These are phyloP conservation scores for Acanthochlamys bracteata DNA, from an alignment of 106 monocot species.

Conservation along the genomic window DNA sequence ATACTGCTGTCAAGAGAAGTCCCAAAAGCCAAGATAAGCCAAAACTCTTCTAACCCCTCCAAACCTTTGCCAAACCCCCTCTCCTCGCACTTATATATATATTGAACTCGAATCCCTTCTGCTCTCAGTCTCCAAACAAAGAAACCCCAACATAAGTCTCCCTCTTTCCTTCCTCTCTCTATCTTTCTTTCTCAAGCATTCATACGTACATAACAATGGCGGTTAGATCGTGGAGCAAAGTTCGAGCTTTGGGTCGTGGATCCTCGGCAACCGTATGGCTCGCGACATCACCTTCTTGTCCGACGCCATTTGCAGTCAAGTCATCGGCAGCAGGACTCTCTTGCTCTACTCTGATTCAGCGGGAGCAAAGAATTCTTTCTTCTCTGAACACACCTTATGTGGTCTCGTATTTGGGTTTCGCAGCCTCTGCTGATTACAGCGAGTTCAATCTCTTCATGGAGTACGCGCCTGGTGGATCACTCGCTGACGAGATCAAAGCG, in stretches of 20 bases:
- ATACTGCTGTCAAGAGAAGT: too few relatives aligned
- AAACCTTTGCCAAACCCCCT: too few relatives aligned
- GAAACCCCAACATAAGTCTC: too few relatives aligned
- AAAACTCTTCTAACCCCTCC: too few relatives aligned
- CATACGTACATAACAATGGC: not conserved
- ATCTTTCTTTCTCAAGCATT: not conserved
- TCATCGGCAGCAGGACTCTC: constrained; percentile 5
- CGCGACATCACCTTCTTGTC: constrained; percentile 13
- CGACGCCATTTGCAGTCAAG: constrained; percentile 52
- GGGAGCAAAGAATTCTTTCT: constrained; percentile 44
- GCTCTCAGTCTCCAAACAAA: not conserved
- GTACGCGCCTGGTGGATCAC: constrained; percentile 33
- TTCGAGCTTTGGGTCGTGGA: constrained; percentile 35
- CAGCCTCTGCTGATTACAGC: constrained; percentile 7
- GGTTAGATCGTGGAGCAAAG: constrained; percentile 24
- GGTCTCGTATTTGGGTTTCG: constrained; percentile 44
- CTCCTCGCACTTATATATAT: too few relatives aligned
- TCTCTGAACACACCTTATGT: constrained; percentile 25
- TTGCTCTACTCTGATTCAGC: constrained; percentile 13
- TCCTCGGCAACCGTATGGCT: constrained; percentile 42
- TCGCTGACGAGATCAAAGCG: constrained; percentile 25
- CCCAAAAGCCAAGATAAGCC: too few relatives aligned
- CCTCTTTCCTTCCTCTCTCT: not conserved
- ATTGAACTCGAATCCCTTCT: not conserved
- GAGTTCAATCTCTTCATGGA: constrained; percentile 32